Evolutionary conservation across 306 rosid genomes (phyloP), one percentile per base, ranked within the genome.

Genomic region (Arachis hypogaea): DNA sequence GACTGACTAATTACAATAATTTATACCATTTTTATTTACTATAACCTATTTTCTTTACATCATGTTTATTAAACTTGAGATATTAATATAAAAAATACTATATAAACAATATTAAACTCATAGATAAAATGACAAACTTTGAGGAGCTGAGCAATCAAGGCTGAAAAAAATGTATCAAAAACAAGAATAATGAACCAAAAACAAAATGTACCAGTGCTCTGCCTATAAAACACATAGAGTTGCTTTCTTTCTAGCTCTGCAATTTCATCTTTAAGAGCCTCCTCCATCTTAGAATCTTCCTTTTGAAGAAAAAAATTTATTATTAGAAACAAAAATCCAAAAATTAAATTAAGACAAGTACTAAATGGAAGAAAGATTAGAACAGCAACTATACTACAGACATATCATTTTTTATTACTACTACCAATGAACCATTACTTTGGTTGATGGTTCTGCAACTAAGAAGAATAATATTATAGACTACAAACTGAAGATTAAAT

Each of bases 181-280:
- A 18, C 18, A 18, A 18, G 18, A 18, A 18, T 18, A 18, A 18
- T 18, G 18, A 18, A 18, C 18, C 18, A 18, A 18, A 18, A 18
- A 18, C 18, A 18, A 18, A 18, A 18, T 18, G 18, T 18, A 18
- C 18, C 18, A 18, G 18, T 18, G 18, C 18, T 18, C 18, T 18
- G 0, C 18, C 18, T 18, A 18, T 40, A 73, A 45, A 63, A 55
- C 51, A 65, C 90, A 18, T 85, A 95, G 98, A 86, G 58, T 57
- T 92, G 93, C 68, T 90, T 92, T 77, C 57, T 69, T 86, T 95
- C 92, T 69, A 92, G 95, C 87, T 83, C 87, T 60, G 80, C 83
- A 68, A 92, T 62, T 87, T 92, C 99, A n/a, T 87, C 98, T 83
- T 84, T 82, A 38, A 92, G 84, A 73, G 63, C 69, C 57, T 87